Evolutionary conservation across 139 green algal species (phyloP).

Genomic region (Coelastrella sp.): DNA sequence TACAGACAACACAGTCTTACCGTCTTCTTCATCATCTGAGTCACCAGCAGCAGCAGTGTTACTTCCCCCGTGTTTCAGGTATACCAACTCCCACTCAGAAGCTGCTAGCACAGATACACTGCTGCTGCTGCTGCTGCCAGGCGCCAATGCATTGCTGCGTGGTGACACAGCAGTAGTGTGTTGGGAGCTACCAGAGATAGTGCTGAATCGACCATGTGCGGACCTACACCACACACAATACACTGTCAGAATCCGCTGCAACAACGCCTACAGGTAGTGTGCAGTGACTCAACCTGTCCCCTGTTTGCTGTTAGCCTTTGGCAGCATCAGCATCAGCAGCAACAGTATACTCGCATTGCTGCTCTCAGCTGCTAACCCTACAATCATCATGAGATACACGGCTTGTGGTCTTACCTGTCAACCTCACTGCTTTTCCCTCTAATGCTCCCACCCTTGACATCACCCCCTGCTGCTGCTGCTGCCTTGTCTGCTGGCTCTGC

Average conservation of each 20-base stretch:
- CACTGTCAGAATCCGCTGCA: too few relatives aligned
- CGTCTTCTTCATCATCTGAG: not conserved
- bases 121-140: conserved; percentile 6
- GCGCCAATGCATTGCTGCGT: not conserved
- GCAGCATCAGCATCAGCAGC: not conserved
- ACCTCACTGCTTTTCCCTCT: not conserved
- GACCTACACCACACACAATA: too few relatives aligned
- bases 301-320: not conserved
- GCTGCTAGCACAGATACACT: not conserved
- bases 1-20: too few relatives aligned
- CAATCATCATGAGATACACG: too few relatives aligned
- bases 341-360: too few relatives aligned
- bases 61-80: not conserved
- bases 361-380: not conserved
- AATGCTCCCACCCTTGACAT: not conserved
- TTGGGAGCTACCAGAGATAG: not conserved
- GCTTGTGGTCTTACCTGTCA: not conserved
- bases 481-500: not conserved
- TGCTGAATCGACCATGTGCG: too few relatives aligned
- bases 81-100: not conserved
- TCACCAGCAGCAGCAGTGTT: not conserved
- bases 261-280: too few relatives aligned
- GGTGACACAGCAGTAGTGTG: too few relatives aligned
- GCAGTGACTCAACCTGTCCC: too few relatives aligned
- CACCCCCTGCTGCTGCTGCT: conserved; percentile 3